Conservation (phyloP, 148 eudicot genomes). For the Agrostemma githago region DNA sequence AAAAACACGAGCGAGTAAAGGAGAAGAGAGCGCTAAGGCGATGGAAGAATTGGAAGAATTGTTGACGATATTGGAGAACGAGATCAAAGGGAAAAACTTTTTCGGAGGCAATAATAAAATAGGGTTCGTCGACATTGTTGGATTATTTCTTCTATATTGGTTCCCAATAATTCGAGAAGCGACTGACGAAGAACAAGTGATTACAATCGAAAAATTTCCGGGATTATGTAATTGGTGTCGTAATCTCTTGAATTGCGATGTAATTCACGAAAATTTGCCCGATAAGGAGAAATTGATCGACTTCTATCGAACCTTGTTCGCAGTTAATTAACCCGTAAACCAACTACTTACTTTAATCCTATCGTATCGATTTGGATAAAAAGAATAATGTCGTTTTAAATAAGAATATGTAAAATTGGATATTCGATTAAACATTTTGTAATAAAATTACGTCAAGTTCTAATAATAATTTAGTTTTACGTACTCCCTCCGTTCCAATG, state of each 20-base stretch:
- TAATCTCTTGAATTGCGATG: background rate
- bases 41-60: background rate
- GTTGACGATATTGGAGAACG: conserved; percentile 1
- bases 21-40: background rate
- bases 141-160: conserved; percentile 7
- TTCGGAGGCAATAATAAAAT: conserved; percentile 10
- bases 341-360: too few species aligned
- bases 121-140: conserved; percentile 27
- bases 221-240: conserved; percentile 6
- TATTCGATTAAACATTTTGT: too few species aligned
- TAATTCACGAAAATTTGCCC: background rate
- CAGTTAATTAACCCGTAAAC: too few species aligned
- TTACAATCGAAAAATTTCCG: conserved; percentile 5
- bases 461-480: too few species aligned
- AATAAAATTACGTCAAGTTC: too few species aligned
- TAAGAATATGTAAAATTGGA: too few species aligned
- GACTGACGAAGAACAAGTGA: background rate
- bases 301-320: background rate
- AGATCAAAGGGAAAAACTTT: background rate
- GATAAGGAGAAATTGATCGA: background rate
- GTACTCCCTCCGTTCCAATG: too few species aligned
- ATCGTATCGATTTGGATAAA: too few species aligned
- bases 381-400: too few species aligned
- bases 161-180: conserved; percentile 5
- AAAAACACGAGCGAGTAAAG: background rate